Evolutionary conservation across 2,329 filamentous ascomycete species (phyloP).

Genomic region (Sporothrix variecibatus): DNA sequence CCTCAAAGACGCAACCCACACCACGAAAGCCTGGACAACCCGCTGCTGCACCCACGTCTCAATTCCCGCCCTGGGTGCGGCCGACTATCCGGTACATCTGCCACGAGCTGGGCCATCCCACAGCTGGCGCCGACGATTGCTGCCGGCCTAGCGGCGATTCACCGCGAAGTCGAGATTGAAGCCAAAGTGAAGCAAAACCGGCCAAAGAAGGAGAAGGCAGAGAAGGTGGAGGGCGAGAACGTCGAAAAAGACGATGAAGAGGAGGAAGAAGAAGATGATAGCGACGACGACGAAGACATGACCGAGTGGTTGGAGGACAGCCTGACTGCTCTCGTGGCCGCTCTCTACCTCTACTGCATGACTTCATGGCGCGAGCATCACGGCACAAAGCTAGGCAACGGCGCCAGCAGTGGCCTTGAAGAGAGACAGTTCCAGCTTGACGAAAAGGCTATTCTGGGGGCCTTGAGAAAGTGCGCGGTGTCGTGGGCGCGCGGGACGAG

Average conservation of each 20-base stretch:
- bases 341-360: conserved; percentile 62
- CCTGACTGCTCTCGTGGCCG: conserved; percentile 58
- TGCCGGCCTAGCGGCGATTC: conserved; percentile 66
- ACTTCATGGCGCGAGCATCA: conserved; percentile 35
- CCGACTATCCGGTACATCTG: conserved; percentile 68
- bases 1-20: conserved; percentile 28
- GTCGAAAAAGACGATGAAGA: background rate
- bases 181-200: conserved; percentile 15
- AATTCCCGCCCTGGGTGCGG: conserved; percentile 63
- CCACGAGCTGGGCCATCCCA: conserved; percentile 59
- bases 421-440: conserved; percentile 49
- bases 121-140: conserved; percentile 71
- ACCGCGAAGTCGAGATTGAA: conserved; percentile 33
- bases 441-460: conserved; percentile 50
- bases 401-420: conserved; percentile 31
- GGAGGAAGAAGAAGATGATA: background rate
- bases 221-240: background rate
- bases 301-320: conserved; percentile 54
- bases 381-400: background rate
- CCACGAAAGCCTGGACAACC: conserved; percentile 37
- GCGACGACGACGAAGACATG: conserved; percentile 38
- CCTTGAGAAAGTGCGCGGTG: conserved; percentile 32
- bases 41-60: conserved; percentile 6
- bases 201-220: background rate
- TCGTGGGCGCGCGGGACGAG: conserved; percentile 36